Evolutionary conservation across 768 basidiomycete genomes (phyloP).

Genomic region (Tricholoma bakamatsutake): DNA sequence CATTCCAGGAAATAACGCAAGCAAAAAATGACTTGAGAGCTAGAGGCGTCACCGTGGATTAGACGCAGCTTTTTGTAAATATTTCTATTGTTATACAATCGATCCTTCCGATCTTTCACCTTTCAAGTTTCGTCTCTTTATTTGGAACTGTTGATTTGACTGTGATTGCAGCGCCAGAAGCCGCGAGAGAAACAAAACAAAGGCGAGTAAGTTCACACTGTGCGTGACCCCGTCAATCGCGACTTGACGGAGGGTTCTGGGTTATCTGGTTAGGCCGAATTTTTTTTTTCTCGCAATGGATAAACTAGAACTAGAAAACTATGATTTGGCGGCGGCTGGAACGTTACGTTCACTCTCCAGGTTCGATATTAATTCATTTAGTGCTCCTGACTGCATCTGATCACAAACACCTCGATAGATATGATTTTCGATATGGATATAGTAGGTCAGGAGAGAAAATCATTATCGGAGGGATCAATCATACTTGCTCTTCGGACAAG

Average conservation of each 20-base stretch:
- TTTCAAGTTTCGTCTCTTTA: no score
- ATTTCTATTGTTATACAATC: not conserved
- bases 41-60: slow-evolving; percentile 57
- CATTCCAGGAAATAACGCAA: slow-evolving; percentile 46
- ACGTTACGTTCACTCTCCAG: not conserved
- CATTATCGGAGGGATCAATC: not conserved
- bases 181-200: no score
- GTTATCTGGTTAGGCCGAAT: not conserved
- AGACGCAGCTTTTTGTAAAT: not conserved
- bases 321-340: not conserved
- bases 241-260: no score
- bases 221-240: no score
- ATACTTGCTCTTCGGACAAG: not conserved
- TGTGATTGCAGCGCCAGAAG: no score
- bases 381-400: not conserved
- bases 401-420: not conserved
- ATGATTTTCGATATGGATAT: not conserved
- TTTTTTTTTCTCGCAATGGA: not conserved
- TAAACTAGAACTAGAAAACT: not conserved
- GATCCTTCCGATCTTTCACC: no score
- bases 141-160: no score
- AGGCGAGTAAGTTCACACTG: no score
- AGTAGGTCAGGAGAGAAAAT: not conserved
- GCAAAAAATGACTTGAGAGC: slow-evolving; percentile 49
- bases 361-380: not conserved